A percentile compares a stretch with the other conserved stretches of the same genome.
Evolutionary conservation across 257 asterid species (phyloP).

Genomic region (Agastache rugosa): DNA sequence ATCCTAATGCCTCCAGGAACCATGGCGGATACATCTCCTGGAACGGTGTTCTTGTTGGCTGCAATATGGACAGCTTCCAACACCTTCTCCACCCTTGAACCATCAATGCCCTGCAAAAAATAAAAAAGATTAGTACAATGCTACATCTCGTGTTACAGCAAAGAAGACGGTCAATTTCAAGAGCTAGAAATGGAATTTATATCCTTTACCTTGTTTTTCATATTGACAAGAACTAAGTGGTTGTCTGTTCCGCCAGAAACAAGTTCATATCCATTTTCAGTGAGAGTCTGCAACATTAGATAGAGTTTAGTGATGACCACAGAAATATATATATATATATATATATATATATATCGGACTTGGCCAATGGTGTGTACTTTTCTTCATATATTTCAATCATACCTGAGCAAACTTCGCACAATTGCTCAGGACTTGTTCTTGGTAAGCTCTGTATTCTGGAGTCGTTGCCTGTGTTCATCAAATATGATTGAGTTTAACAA

Average conservation of each 20-base stretch:
- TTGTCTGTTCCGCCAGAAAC: constrained; percentile 94
- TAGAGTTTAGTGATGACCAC: constrained; percentile 24
- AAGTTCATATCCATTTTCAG: constrained; percentile 68
- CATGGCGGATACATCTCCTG: constrained; percentile 95
- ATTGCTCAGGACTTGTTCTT: constrained; percentile 88
- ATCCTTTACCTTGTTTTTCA: constrained; percentile 65
- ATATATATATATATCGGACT: neutral
- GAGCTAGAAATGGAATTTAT: neutral
- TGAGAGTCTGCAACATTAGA: constrained; percentile 60
- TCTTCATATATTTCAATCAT: neutral
- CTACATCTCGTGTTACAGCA: neutral
- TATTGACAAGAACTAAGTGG: constrained; percentile 81
- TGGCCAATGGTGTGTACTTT: neutral
- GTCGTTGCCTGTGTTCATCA: constrained; percentile 62
- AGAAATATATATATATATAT: neutral
- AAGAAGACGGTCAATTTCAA: neutral
- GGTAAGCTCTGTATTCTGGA: constrained; percentile 89
- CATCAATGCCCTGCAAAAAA: constrained; percentile 71
- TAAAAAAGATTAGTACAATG: neutral
- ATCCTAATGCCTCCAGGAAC: constrained; percentile 97
- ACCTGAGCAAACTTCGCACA: constrained; percentile 81
- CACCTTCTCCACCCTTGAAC: constrained; percentile 89
- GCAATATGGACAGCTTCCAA: constrained; percentile 89
- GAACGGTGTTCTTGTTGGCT: constrained; percentile 90
- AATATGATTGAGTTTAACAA: neutral